phyloP scores from a whole-genome alignment of 1,284 basidiomycete species.

The Paramarasmius palmivorus region DNA sequence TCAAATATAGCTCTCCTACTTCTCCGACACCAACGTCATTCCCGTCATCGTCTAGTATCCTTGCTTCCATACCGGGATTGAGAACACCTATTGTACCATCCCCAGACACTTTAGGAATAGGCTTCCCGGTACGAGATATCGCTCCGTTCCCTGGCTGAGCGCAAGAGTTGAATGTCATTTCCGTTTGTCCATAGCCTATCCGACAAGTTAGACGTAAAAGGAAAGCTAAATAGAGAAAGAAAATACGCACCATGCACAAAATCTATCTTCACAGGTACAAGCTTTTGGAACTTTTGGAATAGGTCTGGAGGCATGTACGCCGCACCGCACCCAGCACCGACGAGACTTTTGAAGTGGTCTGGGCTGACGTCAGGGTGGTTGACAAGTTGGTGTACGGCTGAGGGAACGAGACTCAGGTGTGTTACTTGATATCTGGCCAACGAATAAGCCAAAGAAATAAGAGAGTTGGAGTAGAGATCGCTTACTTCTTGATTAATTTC shows the following conservation, averaged over 20 bases:
- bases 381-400: conserved; percentile 65
- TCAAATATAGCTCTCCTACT: conserved; percentile 63
- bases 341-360: conserved; percentile 54
- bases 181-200: conserved; percentile 76
- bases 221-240: conserved; percentile 1
- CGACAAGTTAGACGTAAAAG: neutral
- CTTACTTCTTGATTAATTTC: conserved; percentile 43
- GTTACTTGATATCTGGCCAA: conserved; percentile 50
- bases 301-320: conserved; percentile 65
- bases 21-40: conserved; percentile 54
- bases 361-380: conserved; percentile 49
- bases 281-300: conserved; percentile 35
- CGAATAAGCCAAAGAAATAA: conserved; percentile 14
- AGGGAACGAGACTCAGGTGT: conserved; percentile 57
- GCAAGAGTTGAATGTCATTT: conserved; percentile 48
- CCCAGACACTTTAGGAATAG: conserved; percentile 36
- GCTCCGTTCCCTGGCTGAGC: conserved; percentile 21
- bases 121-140: conserved; percentile 45
- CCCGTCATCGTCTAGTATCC: conserved; percentile 61
- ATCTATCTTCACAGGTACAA: conserved; percentile 33
- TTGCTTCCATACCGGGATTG: conserved; percentile 60
- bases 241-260: conserved; percentile 47
- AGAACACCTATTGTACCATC: conserved; percentile 56
- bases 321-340: conserved; percentile 50
- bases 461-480: conserved; percentile 11